Evolutionary conservation across 306 rosid genomes (phyloP).

Genomic region (Prunus dulcis): DNA sequence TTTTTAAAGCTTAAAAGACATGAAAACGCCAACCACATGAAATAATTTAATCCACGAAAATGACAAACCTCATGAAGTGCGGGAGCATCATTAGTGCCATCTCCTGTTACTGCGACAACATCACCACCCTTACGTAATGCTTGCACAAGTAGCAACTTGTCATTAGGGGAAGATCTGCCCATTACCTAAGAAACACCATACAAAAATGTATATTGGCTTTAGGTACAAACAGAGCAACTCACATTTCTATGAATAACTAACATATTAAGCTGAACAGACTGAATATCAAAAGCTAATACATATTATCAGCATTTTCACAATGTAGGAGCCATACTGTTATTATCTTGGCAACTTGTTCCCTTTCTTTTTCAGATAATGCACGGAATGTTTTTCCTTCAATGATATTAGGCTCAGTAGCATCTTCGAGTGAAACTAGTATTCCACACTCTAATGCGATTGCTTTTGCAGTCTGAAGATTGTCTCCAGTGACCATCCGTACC

Average conservation of each 20-base stretch:
- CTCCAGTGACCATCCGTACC: constrained; percentile 99
- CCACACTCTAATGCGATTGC: constrained; percentile 98
- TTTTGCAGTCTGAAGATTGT: constrained; percentile 92
- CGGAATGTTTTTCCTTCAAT: constrained; percentile 92
- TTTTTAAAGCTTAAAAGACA: neutral
- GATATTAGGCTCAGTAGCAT: constrained; percentile 65
- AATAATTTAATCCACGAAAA: constrained; percentile 22
- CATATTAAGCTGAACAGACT: constrained; percentile 13
- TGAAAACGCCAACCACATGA: neutral
- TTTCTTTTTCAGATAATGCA: constrained; percentile 64
- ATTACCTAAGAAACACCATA: constrained; percentile 55
- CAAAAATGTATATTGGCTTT: constrained; percentile 7
- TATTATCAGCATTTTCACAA: constrained; percentile 8
- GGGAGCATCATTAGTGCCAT: constrained; percentile 98
- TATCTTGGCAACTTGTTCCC: constrained; percentile 65
- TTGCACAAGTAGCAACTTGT: constrained; percentile 97
- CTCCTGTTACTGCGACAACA: constrained; percentile 98
- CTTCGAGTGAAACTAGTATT: constrained; percentile 64
- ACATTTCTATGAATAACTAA: neutral
- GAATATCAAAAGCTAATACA: constrained; percentile 23
- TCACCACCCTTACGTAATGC: constrained; percentile 90
- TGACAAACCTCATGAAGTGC: constrained; percentile 93
- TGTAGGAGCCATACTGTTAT: constrained; percentile 52
- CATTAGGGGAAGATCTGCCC: constrained; percentile 99
- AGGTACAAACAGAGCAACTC: neutral